A percentile compares a stretch with the other conserved stretches of the same genome.
Evolutionary conservation across 768 basidiomycete genomes (phyloP).

Genomic region (Mycena pura): DNA sequence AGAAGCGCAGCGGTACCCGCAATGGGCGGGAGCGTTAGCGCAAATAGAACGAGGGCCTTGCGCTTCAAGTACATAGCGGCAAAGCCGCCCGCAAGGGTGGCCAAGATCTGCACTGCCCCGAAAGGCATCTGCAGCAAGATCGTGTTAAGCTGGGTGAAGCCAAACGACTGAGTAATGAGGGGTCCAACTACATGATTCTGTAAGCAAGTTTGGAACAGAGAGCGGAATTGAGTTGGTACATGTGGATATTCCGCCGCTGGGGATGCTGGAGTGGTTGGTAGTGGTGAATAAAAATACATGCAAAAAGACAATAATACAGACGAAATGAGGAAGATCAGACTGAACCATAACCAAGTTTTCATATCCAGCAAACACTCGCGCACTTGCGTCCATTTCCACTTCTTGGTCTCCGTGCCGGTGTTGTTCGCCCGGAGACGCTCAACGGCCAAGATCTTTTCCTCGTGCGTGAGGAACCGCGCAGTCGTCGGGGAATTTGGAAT

Average conservation of each 20-base stretch:
- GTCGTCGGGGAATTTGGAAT: constrained; percentile 24
- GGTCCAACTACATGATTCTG: constrained; percentile 13
- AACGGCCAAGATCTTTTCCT: constrained; percentile 25
- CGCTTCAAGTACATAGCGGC: constrained; percentile 16
- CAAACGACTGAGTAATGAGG: constrained; percentile 28
- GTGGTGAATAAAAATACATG: neutral
- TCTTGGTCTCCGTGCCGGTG: constrained; percentile 33
- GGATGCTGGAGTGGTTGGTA: constrained; percentile 1
- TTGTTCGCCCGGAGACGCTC: constrained; percentile 30
- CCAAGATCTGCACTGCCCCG: constrained; percentile 24
- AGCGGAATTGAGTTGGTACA: constrained; percentile 8
- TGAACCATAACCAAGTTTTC: constrained; percentile 27
- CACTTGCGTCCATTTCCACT: constrained; percentile 30
- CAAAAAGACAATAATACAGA: neutral
- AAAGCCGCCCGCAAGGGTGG: constrained; percentile 16
- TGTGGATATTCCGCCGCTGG: constrained; percentile 23
- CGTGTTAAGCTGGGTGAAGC: constrained; percentile 27
- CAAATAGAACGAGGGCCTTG: constrained; percentile 19
- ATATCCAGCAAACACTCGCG: constrained; percentile 23
- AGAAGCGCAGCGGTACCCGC: constrained; percentile 26
- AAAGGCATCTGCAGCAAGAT: constrained; percentile 29
- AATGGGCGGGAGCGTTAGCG: constrained; percentile 24
- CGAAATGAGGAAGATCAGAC: constrained; percentile 27
- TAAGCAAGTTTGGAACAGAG: neutral
- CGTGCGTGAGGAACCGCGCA: constrained; percentile 23